Percentiles rank a stretch among this genome's conserved stretches.
Evolutionary conservation across 371 early-diverging fungal species (phyloP).

Genomic region (Rhizomucor pusillus): DNA sequence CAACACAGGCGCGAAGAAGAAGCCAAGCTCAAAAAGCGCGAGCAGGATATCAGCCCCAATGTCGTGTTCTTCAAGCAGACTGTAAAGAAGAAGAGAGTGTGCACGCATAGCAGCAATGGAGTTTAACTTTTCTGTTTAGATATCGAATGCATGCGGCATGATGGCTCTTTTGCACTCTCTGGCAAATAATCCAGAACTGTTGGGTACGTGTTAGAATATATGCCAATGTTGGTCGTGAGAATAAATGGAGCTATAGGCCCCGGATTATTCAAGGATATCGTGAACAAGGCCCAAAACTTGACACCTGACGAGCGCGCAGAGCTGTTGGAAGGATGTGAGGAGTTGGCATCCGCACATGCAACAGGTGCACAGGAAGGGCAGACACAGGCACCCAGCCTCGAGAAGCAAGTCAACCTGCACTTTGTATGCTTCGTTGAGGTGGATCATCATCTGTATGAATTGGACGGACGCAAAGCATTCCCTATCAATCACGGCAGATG

Average conservation of each 20-base stretch:
- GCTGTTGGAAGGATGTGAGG: conserved; percentile 53
- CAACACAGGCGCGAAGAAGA: conserved; percentile 49
- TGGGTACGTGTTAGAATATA: conserved; percentile 11
- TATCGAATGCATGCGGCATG: conserved; percentile 86
- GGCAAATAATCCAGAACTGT: conserved; percentile 49
- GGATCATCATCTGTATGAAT: conserved; percentile 73
- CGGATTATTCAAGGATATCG: conserved; percentile 56
- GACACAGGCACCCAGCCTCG: conserved; percentile 64
- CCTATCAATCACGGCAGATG: conserved; percentile 82
- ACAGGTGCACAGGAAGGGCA: conserved; percentile 66
- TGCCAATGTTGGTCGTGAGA: background rate
- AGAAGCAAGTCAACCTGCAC: conserved; percentile 73
- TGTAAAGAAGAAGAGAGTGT: too few relatives aligned
- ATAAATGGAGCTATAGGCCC: conserved; percentile 19
- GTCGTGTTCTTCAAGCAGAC: conserved; percentile 80
- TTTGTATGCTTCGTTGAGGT: conserved; percentile 74
- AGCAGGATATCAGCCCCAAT: conserved; percentile 46
- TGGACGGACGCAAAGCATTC: conserved; percentile 75
- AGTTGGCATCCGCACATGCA: conserved; percentile 52
- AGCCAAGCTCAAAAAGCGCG: conserved; percentile 34
- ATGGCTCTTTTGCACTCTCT: conserved; percentile 72
- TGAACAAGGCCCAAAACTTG: conserved; percentile 51
- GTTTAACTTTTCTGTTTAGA: too few relatives aligned
- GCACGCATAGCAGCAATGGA: too few relatives aligned
- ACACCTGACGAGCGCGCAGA: conserved; percentile 66